A percentile compares a stretch with the other conserved stretches of the same genome.
phyloP scores from a whole-genome alignment of 2,329 filamentous ascomycete species.

The Phaeosphaeriaceae sp. region DNA sequence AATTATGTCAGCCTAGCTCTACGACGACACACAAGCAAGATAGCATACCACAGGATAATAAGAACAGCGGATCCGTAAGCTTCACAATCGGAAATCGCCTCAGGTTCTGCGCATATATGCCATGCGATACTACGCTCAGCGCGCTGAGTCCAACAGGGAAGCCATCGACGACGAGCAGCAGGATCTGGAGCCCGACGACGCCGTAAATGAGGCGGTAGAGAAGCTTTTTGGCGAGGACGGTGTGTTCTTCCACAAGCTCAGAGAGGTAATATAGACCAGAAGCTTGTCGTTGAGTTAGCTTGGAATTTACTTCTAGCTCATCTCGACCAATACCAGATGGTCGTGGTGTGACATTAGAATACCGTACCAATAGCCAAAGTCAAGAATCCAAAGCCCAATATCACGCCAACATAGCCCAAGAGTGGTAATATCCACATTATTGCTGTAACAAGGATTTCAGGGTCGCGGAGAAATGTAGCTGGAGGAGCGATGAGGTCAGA shows the following conservation, averaged over 20 bases:
- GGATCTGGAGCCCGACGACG: slow-evolving; percentile 75
- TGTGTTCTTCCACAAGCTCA: slow-evolving; percentile 97
- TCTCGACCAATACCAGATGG: background rate
- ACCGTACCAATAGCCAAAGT: slow-evolving; percentile 84
- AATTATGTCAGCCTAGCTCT: background rate
- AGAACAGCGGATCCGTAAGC: slow-evolving; percentile 84
- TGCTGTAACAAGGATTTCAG: slow-evolving; percentile 38
- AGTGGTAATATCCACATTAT: slow-evolving; percentile 94
- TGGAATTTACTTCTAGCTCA: background rate
- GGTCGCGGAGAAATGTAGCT: background rate
- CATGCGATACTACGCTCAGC: slow-evolving; percentile 80
- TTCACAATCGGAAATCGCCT: slow-evolving; percentile 78
- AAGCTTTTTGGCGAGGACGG: slow-evolving; percentile 87
- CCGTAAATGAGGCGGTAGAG: slow-evolving; percentile 84
- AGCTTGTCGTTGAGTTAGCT: slow-evolving; percentile 53
- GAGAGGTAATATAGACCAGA: slow-evolving; percentile 99
- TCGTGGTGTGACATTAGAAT: background rate
- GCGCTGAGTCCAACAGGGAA: slow-evolving; percentile 79
- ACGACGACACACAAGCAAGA: background rate
- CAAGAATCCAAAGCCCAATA: slow-evolving; percentile 90
- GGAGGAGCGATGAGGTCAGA: slow-evolving; percentile 30
- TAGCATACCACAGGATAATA: slow-evolving; percentile 76
- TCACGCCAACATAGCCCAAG: slow-evolving; percentile 85
- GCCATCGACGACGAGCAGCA: slow-evolving; percentile 82
- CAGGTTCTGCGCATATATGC: slow-evolving; percentile 89